Evolutionary conservation across 176 grass and related monocot genomes (phyloP), one percentile per base, ranked within the genome.

Genomic region (Rhynchospora breviuscula): DNA sequence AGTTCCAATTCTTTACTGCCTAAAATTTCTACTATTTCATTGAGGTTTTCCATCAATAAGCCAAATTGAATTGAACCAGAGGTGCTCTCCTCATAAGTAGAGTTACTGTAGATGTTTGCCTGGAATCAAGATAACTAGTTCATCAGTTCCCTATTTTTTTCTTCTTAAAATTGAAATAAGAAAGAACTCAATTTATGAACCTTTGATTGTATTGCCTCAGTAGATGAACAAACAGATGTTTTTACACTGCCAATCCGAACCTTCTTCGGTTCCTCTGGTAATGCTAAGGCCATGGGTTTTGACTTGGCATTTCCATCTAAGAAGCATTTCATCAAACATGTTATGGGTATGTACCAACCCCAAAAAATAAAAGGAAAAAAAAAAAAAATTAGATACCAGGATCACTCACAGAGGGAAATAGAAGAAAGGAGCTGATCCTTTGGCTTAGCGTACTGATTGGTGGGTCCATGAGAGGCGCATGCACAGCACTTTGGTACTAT

Each of bases 1-100:
- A 29, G 74, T 21, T 84, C 26, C 78, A 93, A 40, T 21, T 92
- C 87, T 81, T 87, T 75, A 59, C 63, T 85, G 45, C 33, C 86
- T 85, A 94, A 91, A 43, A 91, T 91, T 47, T 64, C 86, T 78
- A 94, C 89, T 73, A 94, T 53, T 11, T 57, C 84, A 52, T 87
- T 43, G 59, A 94, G 79, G 64, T 94, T 93, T 79, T 98, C 87
- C 87, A 98, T 94, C 63, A 98, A 25, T 29, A 98, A 72, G 8
- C 62, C 72, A 45, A 90, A 85, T 84, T 94, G 65, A 33, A 82
- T 76, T 67, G 70, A 63, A 44, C 48, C 60, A 21, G 85, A 85
- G 59, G 62, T 78, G 66, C 18, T 88, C 64, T 88, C 74, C 78
- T 86, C 59, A 90, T 59, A 79, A 74, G 11, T 47, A 78, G 83